phyloP scores from a whole-genome alignment of 2,329 filamentous ascomycete genomes.

The Beauveria sp. region DNA sequence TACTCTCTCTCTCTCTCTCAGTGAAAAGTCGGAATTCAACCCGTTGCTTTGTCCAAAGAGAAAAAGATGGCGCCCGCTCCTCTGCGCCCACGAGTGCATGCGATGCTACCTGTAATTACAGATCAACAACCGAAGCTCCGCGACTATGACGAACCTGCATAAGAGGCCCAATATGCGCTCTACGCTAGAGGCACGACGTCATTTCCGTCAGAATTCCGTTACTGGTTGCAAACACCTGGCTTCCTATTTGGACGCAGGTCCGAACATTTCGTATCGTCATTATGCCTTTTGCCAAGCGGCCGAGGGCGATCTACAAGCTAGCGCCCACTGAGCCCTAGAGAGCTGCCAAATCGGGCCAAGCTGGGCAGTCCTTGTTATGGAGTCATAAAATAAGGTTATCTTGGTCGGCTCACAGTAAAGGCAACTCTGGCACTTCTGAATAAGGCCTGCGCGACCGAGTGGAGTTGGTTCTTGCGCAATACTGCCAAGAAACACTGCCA shows the following conservation, averaged over 20 bases:
- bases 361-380: neutral
- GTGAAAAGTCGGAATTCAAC: no score
- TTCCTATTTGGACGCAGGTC: neutral
- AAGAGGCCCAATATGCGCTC: neutral
- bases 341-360: slow-evolving; percentile 1
- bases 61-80: no score
- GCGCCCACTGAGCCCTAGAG: neutral
- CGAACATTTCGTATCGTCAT: neutral
- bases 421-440: neutral
- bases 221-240: neutral
- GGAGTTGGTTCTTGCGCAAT: no score
- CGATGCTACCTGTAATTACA: no score
- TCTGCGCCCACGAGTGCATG: no score
- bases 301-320: neutral
- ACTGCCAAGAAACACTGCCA: no score
- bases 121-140: no score
- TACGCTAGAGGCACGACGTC: neutral
- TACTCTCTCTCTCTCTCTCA: no score
- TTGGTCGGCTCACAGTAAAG: no score
- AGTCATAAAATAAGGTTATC: no score
- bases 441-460: neutral
- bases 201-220: neutral
- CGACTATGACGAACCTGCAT: neutral
- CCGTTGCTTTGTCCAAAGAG: no score
- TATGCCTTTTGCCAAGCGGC: neutral